Percentiles rank a stretch among this genome's conserved stretches.
phyloP scores from a whole-genome alignment of 2,329 filamentous ascomycete genomes.

The Pseudogymnoascus sp. region DNA sequence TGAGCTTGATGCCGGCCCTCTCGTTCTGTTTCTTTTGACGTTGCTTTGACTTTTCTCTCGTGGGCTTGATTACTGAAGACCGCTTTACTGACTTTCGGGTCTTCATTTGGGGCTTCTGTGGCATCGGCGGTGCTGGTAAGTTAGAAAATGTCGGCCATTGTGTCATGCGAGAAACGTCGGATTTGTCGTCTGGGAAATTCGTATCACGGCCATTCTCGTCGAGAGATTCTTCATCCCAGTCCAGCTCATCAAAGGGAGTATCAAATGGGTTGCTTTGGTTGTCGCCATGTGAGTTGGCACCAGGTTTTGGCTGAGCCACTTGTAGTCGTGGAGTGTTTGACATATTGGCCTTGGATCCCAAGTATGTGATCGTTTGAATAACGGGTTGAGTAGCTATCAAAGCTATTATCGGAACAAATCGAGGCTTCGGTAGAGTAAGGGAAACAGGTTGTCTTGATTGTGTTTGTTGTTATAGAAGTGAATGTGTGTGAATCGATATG shows the following conservation, averaged over 20 bases:
- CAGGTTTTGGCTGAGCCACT: neutral
- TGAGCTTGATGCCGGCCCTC: slow-evolving; percentile 58
- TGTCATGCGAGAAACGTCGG: slow-evolving; percentile 16
- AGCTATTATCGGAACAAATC: neutral
- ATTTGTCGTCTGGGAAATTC: neutral
- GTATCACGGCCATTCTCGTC: slow-evolving; percentile 21
- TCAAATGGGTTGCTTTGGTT: slow-evolving; percentile 23
- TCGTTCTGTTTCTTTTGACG: slow-evolving; percentile 56
- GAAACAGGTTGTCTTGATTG: neutral
- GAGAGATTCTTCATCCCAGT: slow-evolving; percentile 21
- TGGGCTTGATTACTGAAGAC: slow-evolving; percentile 32
- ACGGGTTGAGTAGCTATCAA: neutral
- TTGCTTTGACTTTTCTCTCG: slow-evolving; percentile 48
- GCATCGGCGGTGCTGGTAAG: slow-evolving; percentile 17
- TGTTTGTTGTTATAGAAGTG: neutral
- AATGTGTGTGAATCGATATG: slow-evolving; percentile 2
- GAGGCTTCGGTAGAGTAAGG: neutral
- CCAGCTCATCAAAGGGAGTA: slow-evolving; percentile 19
- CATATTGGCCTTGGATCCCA: neutral
- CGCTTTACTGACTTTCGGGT: slow-evolving; percentile 15
- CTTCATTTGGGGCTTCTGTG: slow-evolving; percentile 21
- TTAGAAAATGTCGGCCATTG: slow-evolving; percentile 23
- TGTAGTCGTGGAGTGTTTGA: neutral
- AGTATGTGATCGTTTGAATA: neutral
- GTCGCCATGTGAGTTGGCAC: neutral